Base-by-base conservation (phyloP, 2,329 filamentous ascomycete genomes). In the Exophiala sp. region DNA sequence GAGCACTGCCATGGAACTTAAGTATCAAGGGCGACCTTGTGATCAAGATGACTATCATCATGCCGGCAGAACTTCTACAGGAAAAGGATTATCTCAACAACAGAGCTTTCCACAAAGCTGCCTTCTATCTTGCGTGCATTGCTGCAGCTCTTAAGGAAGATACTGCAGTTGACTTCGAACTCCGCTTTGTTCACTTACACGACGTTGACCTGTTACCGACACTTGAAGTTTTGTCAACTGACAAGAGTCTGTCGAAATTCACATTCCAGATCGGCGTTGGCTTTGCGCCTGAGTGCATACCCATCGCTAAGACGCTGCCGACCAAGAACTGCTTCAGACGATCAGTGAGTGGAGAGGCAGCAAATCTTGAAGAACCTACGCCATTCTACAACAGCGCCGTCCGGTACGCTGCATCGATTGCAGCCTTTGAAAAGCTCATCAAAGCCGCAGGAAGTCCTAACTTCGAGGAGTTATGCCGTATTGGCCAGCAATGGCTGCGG, bases 1-100 rank as follows among this genome's bases (percentile, higher is more conserved):
- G 94, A 46, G 95, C 91, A 71, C 92, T 95, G 74, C 82, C 88
- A 9, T 77, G 88, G 47, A 86, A 83, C 69, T 91, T 86, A 2
- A 86, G 89, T 71, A 75, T 84, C 54, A 88, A 87, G 64, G 77
- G 78, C 9, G 62, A 71, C 73, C 45, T 70, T 69, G 77, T 80
- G 12, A 78, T 96, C 55, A 92, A 97, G 70, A 82, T 97, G 79
- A 84, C 92, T 5, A 83, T 95, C 12, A 87, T 88, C 44, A 95
- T 99, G 84, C 92, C 94, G 4, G 63, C 75, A 53, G 74, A 80
- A 1, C 72, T 96, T 10, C 91, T 97, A 65, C 90, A 96, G 66
- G 89, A 95, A 41, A 97, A 97, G 72, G 94, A 99, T 71, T 96
- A 92, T 68, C 79, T 91, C 46, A 91, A 96, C 69, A 81, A 94